Percentiles rank a stretch among this genome's conserved stretches.
Evolutionary conservation across 2,329 filamentous ascomycete genomes (phyloP).

Genomic region (Talaromyces marneffei): DNA sequence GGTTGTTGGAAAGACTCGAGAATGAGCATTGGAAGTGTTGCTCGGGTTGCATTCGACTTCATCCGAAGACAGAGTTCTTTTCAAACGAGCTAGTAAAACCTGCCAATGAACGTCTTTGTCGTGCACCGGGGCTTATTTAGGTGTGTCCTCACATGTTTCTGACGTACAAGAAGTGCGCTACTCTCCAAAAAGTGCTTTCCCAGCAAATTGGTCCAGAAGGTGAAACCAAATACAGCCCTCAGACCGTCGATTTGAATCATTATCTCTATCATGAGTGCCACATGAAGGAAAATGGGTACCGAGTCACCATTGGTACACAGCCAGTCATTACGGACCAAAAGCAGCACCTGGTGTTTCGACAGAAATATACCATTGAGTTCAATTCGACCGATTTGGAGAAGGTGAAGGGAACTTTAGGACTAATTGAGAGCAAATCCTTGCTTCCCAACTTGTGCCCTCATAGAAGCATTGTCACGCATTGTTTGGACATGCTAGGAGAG

Average conservation of each 20-base stretch:
- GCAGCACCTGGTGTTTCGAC: neutral
- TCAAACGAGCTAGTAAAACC: neutral
- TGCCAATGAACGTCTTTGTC: neutral
- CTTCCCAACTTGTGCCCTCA: conserved; percentile 10
- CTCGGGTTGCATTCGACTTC: conserved; percentile 6
- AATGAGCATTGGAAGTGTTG: conserved; percentile 8
- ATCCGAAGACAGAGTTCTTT: conserved; percentile 3
- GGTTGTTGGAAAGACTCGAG: conserved; percentile 1
- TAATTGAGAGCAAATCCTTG: neutral
- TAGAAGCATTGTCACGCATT: neutral
- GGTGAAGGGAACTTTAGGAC: neutral
- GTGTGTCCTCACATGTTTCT: conserved; percentile 6
- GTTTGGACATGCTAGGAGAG: conserved; percentile 1
- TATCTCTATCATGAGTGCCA: conserved; percentile 2
- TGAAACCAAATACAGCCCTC: too few relatives aligned
- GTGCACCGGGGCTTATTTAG: neutral
- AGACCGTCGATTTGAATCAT: neutral
- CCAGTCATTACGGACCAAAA: neutral
- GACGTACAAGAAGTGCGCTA: conserved; percentile 8
- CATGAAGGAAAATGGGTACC: neutral
- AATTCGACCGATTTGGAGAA: neutral
- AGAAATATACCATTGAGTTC: neutral
- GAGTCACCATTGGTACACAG: neutral
- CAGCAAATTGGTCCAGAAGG: neutral
- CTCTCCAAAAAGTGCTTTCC: neutral